Conservation (phyloP, 306 rosid genomes). For the Argentina anserina region DNA sequence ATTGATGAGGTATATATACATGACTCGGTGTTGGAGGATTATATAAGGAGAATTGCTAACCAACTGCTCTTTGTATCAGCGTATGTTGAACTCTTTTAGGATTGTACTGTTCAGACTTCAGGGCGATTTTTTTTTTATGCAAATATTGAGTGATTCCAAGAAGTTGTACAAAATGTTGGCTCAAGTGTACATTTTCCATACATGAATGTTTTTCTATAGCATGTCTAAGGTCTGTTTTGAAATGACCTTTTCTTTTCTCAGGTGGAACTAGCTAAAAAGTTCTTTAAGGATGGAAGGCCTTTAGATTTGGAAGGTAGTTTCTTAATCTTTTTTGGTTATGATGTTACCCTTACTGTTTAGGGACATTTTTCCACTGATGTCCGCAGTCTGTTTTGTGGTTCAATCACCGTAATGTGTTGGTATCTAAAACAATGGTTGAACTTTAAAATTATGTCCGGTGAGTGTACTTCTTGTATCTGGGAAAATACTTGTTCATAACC, state of each 20-base stretch:
- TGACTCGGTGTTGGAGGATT: slow-evolving; percentile 14
- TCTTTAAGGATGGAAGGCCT: slow-evolving; percentile 80
- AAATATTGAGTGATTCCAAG: neutral
- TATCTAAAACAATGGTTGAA: neutral
- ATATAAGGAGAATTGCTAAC: neutral
- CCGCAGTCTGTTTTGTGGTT: neutral
- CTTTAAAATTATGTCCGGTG: neutral
- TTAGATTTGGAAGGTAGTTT: slow-evolving; percentile 79
- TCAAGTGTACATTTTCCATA: neutral
- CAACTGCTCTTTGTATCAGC: neutral
- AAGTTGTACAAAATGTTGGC: neutral
- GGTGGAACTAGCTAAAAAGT: slow-evolving; percentile 69
- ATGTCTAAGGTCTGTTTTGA: slow-evolving; percentile 3
- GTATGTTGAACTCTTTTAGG: neutral
- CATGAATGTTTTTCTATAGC: neutral
- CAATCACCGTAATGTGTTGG: neutral
- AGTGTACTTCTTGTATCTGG: neutral
- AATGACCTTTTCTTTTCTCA: slow-evolving; percentile 40
- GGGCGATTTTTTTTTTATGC: neutral
- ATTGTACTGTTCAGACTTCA: neutral
- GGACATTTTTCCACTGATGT: neutral
- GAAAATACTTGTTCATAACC: neutral
- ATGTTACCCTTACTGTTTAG: neutral
- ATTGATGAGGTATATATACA: slow-evolving; percentile 86
- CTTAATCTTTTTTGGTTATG: slow-evolving; percentile 3